Percentiles rank a stretch among this genome's conserved stretches.
Conservation (phyloP, 192 early-diverging fungal species). For the Rhizoclosmatium globosum region DNA sequence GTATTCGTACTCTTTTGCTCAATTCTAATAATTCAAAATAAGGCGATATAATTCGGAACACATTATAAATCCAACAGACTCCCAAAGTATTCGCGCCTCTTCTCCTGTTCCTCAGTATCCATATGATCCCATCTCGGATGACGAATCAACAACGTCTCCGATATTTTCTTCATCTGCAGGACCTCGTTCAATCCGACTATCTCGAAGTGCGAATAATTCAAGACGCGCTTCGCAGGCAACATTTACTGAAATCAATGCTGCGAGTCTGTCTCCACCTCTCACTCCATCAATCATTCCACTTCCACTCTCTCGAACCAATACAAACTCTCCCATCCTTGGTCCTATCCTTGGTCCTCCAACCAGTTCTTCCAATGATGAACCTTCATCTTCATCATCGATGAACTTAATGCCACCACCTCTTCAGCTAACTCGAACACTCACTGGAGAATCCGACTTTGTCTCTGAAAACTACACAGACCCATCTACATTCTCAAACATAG, state of each 20-base stretch:
- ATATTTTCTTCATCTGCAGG: too few species aligned
- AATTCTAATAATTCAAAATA: not conserved
- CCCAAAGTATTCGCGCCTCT: not conserved
- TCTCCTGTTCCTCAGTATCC: slow-evolving; percentile 19
- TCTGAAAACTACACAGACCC: slow-evolving; percentile 23
- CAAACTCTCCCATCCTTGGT: too few species aligned
- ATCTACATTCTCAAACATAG: slow-evolving; percentile 17
- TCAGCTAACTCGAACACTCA: not conserved
- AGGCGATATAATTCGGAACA: slow-evolving; percentile 25
- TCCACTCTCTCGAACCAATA: too few species aligned
- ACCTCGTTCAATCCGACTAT: too few species aligned
- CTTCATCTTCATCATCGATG: not conserved
- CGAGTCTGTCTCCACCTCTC: not conserved
- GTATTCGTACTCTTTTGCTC: not conserved
- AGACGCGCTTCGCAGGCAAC: not conserved
- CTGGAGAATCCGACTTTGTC: slow-evolving; percentile 1
- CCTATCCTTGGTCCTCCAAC: not conserved
- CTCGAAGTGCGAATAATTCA: too few species aligned
- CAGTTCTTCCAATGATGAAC: not conserved
- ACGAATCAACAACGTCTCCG: too few species aligned
- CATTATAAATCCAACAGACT: slow-evolving; percentile 17
- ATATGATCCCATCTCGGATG: not conserved
- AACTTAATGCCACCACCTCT: not conserved
- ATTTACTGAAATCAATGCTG: not conserved
- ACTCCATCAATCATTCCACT: too few species aligned